These are phyloP conservation scores for Barbatosphaeria neglecta DNA, from an alignment of 495 filamentous ascomycete genomes.

Conservation along the genomic window DNA sequence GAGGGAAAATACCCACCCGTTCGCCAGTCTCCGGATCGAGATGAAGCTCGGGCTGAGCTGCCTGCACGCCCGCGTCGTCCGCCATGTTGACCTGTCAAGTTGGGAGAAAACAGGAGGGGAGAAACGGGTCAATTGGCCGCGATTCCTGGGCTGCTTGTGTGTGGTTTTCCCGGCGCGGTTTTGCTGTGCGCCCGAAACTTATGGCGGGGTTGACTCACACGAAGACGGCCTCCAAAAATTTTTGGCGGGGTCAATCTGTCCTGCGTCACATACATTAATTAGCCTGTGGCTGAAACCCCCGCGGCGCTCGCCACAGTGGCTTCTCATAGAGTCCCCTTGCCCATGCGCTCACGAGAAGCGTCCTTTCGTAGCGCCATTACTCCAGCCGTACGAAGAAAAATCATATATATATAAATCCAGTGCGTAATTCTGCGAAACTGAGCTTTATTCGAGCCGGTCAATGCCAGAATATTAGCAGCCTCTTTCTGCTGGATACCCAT, in stretches of 20 bases:
- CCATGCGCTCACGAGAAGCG: too few relatives aligned
- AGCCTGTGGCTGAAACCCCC: background rate
- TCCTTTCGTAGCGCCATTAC: too few relatives aligned
- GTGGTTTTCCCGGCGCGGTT: background rate
- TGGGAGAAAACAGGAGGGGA: too few relatives aligned
- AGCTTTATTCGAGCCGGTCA: too few relatives aligned
- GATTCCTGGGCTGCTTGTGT: background rate
- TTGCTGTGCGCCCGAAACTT: too few relatives aligned
- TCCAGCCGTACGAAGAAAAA: too few relatives aligned
- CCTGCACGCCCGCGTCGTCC: background rate
- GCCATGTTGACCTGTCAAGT: background rate
- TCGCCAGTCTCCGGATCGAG: background rate
- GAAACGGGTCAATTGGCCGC: background rate
- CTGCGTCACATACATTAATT: background rate
- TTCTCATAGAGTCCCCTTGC: too few relatives aligned
- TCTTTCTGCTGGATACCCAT: too few relatives aligned
- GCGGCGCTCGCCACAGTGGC: background rate
- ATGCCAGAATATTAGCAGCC: too few relatives aligned
- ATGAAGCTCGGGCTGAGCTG: background rate
- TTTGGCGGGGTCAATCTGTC: background rate
- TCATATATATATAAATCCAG: background rate
- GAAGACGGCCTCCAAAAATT: background rate
- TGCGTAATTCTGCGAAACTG: background rate
- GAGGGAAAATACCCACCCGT: background rate
- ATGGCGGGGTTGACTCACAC: background rate